Evolutionary conservation across 257 asterid species (phyloP).

Genomic region (Solanum rostratum): DNA sequence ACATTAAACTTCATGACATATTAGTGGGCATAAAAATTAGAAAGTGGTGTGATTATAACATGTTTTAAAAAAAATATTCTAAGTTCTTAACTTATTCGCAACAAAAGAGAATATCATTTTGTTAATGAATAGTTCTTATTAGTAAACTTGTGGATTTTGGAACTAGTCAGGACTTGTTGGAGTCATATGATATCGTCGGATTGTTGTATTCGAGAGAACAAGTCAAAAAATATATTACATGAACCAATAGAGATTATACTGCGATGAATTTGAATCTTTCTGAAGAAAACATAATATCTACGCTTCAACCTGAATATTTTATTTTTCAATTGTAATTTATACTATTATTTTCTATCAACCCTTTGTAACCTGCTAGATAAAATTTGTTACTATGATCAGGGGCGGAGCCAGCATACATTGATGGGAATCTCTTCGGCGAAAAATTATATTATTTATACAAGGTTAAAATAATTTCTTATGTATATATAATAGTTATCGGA

Average conservation of each 20-base stretch:
- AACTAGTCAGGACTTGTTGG: no score
- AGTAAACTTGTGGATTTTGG: neutral
- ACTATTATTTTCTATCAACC: neutral
- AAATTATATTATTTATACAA: no score
- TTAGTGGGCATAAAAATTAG: neutral
- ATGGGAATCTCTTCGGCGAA: no score
- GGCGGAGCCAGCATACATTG: no score
- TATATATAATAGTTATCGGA: no score
- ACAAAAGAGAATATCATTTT: neutral
- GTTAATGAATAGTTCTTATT: neutral
- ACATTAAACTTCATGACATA: neutral
- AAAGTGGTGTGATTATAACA: neutral
- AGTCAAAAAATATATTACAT: neutral
- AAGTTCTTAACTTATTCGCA: neutral
- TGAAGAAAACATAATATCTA: neutral
- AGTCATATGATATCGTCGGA: no score
- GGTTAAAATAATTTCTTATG: no score
- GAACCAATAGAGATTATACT: neutral
- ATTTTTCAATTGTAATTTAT: rapidly evolving
- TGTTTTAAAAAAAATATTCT: neutral
- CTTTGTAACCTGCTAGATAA: neutral
- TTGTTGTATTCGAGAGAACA: neutral
- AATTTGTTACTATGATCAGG: neutral
- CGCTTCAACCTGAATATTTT: neutral
- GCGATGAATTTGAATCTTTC: neutral